Evolutionary conservation across 768 basidiomycete species (phyloP).

Genomic region (Agaricus subrufescens): DNA sequence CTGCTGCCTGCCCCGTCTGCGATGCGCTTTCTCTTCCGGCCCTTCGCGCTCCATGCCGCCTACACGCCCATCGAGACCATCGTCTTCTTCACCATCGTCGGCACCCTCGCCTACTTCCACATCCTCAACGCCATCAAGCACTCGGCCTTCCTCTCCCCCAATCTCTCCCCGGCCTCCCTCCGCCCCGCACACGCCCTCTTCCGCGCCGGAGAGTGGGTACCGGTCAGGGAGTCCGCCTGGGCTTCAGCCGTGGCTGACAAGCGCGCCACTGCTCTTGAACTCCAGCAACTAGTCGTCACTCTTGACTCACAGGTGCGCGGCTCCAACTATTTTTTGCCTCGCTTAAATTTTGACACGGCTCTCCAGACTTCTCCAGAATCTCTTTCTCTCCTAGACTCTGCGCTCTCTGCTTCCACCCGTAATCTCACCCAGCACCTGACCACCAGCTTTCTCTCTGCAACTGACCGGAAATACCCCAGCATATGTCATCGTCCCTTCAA

Average conservation of each 20-base stretch:
- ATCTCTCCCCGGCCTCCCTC: conserved; percentile 32
- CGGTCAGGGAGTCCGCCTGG: conserved; percentile 54
- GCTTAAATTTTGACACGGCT: conserved; percentile 6
- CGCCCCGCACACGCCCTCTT: conserved; percentile 54
- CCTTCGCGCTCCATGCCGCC: conserved; percentile 68
- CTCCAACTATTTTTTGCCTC: neutral
- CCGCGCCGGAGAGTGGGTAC: conserved; percentile 56
- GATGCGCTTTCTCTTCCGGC: conserved; percentile 60
- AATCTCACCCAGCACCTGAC: conserved; percentile 50
- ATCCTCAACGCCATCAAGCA: conserved; percentile 87
- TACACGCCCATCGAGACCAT: conserved; percentile 86
- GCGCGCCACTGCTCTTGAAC: conserved; percentile 41
- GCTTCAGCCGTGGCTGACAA: conserved; percentile 14
- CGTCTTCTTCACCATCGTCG: conserved; percentile 82
- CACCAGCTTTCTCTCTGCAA: conserved; percentile 30
- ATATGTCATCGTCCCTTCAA: conserved; percentile 42
- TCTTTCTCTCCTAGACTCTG: conserved; percentile 33
- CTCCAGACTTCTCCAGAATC: conserved; percentile 23
- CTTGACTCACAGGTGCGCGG: conserved; percentile 35
- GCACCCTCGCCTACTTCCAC: conserved; percentile 94
- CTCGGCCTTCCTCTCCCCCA: conserved; percentile 70
- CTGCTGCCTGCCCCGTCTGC: neutral
- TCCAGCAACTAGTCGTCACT: conserved; percentile 72
- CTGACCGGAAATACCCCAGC: conserved; percentile 43
- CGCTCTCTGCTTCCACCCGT: conserved; percentile 37